Evolutionary conservation across 1,284 basidiomycete genomes (phyloP).

Genomic region (Kwoniella shivajii): DNA sequence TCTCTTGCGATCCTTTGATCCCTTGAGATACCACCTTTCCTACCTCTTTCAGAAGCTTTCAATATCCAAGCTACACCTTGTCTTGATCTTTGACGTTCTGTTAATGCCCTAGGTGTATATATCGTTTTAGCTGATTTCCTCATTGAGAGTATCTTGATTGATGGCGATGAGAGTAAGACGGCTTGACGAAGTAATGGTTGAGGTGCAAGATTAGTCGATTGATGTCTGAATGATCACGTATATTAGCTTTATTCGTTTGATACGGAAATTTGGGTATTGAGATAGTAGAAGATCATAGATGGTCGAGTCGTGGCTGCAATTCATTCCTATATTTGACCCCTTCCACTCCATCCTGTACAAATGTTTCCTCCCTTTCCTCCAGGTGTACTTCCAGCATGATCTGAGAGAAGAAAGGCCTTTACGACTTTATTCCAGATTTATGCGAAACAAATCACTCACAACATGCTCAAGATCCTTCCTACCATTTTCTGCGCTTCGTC

Average conservation of each 20-base stretch:
- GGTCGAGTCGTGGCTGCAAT: too few species aligned
- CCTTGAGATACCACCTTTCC: conserved; percentile 59
- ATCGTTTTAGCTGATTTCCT: conserved; percentile 64
- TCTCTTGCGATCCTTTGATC: conserved; percentile 74
- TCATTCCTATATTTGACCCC: too few species aligned
- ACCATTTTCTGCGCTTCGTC: conserved; percentile 65
- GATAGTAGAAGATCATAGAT: too few species aligned
- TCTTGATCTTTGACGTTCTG: conserved; percentile 72
- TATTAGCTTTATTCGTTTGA: too few species aligned
- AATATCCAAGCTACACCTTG: conserved; percentile 70
- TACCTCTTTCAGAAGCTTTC: conserved; percentile 59
- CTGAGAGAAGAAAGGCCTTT: too few species aligned
- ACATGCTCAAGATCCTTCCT: conserved; percentile 60
- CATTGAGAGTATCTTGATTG: conserved; percentile 61
- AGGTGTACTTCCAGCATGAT: too few species aligned
- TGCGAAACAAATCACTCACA: conserved; percentile 36
- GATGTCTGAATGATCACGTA: conserved; percentile 61
- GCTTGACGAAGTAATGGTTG: conserved; percentile 76
- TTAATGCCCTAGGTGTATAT: conserved; percentile 68
- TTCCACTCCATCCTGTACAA: too few species aligned
- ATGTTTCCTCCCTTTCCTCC: too few species aligned
- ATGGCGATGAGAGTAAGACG: conserved; percentile 66
- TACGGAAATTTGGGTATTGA: too few species aligned
- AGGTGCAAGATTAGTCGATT: conserved; percentile 71
- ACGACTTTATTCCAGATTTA: too few species aligned